Conservation (phyloP, 345 rosid genomes). For the Brassica nigra region DNA sequence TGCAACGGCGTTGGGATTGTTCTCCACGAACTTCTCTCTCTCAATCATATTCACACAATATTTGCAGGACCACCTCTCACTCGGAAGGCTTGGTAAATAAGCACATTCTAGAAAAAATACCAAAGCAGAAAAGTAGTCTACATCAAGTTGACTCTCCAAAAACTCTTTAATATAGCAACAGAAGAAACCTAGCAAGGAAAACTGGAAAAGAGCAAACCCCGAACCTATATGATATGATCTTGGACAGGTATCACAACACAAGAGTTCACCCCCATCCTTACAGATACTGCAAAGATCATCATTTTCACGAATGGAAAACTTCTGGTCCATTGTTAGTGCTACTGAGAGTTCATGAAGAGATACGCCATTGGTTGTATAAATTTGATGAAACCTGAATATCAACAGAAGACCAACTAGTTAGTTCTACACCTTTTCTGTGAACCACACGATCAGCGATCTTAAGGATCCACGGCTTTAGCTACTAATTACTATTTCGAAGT, state of each 20-base stretch:
- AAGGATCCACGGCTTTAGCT: background rate
- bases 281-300: conserved; percentile 90
- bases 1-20: conserved; percentile 76
- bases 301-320: conserved; percentile 60
- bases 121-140: conserved; percentile 4
- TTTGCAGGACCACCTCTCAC: conserved; percentile 83
- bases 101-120: conserved; percentile 29
- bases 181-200: conserved; percentile 17
- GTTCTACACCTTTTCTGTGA: background rate
- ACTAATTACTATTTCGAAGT: background rate
- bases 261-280: conserved; percentile 78
- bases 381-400: conserved; percentile 72
- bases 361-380: conserved; percentile 96
- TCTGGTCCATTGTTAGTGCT: conserved; percentile 56
- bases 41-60: conserved; percentile 61
- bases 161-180: background rate
- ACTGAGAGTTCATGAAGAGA: conserved; percentile 92
- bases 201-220: background rate
- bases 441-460: background rate
- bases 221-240: conserved; percentile 91
- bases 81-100: conserved; percentile 56
- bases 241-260: conserved; percentile 97
- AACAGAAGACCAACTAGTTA: conserved; percentile 9
- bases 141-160: conserved; percentile 14
- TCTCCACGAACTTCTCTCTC: conserved; percentile 71